These are phyloP conservation scores for Haplosporangium sp. DNA, from an alignment of 371 early-diverging fungal species.

Conservation along the genomic window DNA sequence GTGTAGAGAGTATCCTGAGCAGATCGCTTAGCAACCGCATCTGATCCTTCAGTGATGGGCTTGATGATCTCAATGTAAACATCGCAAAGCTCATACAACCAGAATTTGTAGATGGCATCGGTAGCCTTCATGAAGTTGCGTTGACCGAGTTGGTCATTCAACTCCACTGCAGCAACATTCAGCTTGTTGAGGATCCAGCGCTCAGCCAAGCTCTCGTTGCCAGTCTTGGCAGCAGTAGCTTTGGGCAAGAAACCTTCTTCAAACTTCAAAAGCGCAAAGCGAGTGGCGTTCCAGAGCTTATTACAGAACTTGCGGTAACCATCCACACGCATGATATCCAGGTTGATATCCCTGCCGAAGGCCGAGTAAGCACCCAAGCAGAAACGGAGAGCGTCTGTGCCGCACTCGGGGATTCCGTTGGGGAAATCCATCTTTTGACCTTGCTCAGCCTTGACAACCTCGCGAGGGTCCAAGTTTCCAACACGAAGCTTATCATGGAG, in stretches of 20 bases:
- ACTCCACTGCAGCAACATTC: constrained; percentile 83
- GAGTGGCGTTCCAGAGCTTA: constrained; percentile 99
- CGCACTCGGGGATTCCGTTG: constrained; percentile 99
- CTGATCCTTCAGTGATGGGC: constrained; percentile 82
- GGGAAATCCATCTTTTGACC: constrained; percentile 96
- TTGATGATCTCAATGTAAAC: constrained; percentile 96
- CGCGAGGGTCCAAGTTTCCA: constrained; percentile 95
- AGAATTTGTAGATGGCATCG: constrained; percentile 91
- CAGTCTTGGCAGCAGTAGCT: constrained; percentile 71
- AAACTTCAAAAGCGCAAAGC: constrained; percentile 93
- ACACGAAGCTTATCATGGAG: constrained; percentile 83
- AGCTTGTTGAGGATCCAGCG: constrained; percentile 95
- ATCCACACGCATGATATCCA: constrained; percentile 97
- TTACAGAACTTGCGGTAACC: constrained; percentile 99
- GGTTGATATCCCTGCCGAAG: constrained; percentile 94
- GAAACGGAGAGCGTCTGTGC: constrained; percentile 99
- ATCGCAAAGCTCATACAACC: constrained; percentile 98
- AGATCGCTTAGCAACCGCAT: constrained; percentile 66
- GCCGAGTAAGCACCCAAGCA: constrained; percentile 95
- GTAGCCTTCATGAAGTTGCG: constrained; percentile 98
- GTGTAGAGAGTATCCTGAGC: constrained; percentile 92
- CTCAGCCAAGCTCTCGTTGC: constrained; percentile 89
- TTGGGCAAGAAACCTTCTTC: constrained; percentile 85
- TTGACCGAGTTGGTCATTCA: constrained; percentile 81
- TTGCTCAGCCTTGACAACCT: constrained; percentile 88